phyloP scores from a whole-genome alignment of 768 basidiomycete species.

The Agrocybe praecox region DNA sequence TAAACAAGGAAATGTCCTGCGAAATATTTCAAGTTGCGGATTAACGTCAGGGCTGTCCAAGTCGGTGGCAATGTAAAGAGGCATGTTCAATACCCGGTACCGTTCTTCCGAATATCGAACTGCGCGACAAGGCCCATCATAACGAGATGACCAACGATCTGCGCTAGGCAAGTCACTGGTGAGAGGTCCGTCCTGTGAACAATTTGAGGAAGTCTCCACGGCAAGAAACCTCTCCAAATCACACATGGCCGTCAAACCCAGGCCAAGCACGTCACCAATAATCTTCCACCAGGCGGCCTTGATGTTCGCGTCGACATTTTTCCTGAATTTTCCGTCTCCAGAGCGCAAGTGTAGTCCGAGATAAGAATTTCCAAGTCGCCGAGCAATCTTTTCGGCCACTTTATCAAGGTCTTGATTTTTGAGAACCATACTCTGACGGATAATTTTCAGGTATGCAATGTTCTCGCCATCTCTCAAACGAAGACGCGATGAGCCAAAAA shows the following conservation, averaged over 20 bases:
- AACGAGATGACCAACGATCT: constrained; percentile 8
- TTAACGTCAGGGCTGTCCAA: constrained; percentile 22
- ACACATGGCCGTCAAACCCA: constrained; percentile 35
- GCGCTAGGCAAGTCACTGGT: background rate
- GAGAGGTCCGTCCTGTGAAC: background rate
- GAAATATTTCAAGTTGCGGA: constrained; percentile 23
- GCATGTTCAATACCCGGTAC: constrained; percentile 14
- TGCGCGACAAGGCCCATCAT: constrained; percentile 14
- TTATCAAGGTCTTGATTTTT: constrained; percentile 46
- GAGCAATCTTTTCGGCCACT: constrained; percentile 46
- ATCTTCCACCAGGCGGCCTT: constrained; percentile 60
- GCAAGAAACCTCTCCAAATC: constrained; percentile 15
- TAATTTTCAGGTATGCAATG: constrained; percentile 40
- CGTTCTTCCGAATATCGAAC: constrained; percentile 13
- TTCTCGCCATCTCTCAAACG: constrained; percentile 45
- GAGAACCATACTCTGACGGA: constrained; percentile 63
- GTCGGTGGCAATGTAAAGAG: constrained; percentile 28
- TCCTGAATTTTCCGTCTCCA: constrained; percentile 66
- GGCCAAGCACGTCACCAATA: constrained; percentile 47
- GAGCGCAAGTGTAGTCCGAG: constrained; percentile 69
- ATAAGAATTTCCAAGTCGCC: constrained; percentile 47
- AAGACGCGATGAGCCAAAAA: constrained; percentile 77
- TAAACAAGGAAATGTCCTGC: constrained; percentile 27
- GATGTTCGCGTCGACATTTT: constrained; percentile 40
- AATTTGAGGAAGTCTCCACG: constrained; percentile 3